Conservation (phyloP, 2,329 filamentous ascomycete genomes). For the Aspergillus persii region DNA sequence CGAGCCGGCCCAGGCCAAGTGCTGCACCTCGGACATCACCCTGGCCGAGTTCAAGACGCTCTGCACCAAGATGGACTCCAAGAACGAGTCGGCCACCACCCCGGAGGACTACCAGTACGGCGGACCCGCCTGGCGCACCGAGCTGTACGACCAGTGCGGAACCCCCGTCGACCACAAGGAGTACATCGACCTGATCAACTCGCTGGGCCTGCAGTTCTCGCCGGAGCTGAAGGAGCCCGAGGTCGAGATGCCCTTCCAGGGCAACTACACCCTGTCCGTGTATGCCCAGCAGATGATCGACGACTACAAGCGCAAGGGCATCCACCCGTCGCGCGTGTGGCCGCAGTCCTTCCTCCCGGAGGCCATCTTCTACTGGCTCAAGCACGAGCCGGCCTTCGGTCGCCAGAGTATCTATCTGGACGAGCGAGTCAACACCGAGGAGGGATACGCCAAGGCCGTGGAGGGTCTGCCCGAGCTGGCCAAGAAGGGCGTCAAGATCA, state of each 20-base stretch:
- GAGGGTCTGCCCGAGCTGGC: constrained; percentile 10
- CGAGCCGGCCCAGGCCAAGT: constrained; percentile 12
- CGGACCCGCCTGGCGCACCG: constrained; percentile 16
- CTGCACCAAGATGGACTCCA: constrained; percentile 22
- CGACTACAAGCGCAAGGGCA: constrained; percentile 18
- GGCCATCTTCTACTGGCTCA: constrained; percentile 19
- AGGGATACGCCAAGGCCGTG: constrained; percentile 14
- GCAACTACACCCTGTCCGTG: constrained; percentile 18
- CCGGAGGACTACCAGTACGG: constrained; percentile 20
- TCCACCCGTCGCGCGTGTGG: constrained; percentile 18
- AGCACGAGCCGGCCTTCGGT: constrained; percentile 17
- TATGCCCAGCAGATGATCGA: constrained; percentile 22
- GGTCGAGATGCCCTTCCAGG: constrained; percentile 17
- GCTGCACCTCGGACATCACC: constrained; percentile 21
- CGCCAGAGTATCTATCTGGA: constrained; percentile 21
- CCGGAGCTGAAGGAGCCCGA: constrained; percentile 19
- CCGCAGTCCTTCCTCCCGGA: constrained; percentile 20
- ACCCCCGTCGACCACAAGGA: constrained; percentile 18
- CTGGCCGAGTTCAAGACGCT: constrained; percentile 19
- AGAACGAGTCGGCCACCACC: constrained; percentile 15
- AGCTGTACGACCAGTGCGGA: constrained; percentile 15
- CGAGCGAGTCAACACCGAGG: constrained; percentile 15
- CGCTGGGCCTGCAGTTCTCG: constrained; percentile 18
- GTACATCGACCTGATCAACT: constrained; percentile 17
- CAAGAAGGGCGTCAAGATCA: constrained; percentile 14